Evolutionary conservation across 106 monocot species (phyloP).

Genomic region (Acanthochlamys bracteata): DNA sequence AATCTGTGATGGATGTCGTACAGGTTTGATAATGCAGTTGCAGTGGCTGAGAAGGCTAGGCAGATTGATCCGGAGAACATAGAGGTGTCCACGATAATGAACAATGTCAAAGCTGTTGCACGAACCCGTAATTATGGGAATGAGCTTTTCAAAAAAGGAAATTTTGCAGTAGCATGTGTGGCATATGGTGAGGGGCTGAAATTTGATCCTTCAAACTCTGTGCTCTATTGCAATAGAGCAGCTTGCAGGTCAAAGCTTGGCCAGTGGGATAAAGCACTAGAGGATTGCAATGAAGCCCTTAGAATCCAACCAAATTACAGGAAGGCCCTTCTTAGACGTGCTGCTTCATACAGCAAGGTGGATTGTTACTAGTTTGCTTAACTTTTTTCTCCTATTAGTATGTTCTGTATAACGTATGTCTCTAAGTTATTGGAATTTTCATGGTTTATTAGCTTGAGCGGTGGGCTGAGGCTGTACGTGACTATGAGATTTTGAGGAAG

Average conservation of each 20-base stretch:
- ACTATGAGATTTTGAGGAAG: slow-evolving; percentile 70
- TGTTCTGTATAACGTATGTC: no score
- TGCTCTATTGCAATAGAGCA: slow-evolving; percentile 69
- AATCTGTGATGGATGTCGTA: slow-evolving; percentile 6
- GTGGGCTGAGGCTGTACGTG: slow-evolving; percentile 68
- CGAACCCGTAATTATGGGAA: slow-evolving; percentile 45
- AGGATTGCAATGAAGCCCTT: slow-evolving; percentile 60
- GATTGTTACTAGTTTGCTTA: not conserved
- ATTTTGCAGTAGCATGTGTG: slow-evolving; percentile 40
- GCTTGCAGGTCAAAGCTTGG: slow-evolving; percentile 59
- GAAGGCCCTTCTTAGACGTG: slow-evolving; percentile 69
- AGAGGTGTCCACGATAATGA: slow-evolving; percentile 21
- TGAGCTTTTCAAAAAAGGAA: slow-evolving; percentile 38
- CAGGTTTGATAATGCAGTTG: slow-evolving; percentile 61
- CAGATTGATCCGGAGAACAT: slow-evolving; percentile 31
- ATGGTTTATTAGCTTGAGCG: slow-evolving; percentile 39
- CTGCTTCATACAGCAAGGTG: slow-evolving; percentile 74
- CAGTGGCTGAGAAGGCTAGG: slow-evolving; percentile 34
- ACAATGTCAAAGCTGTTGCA: slow-evolving; percentile 32
- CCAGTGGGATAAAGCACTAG: slow-evolving; percentile 50
- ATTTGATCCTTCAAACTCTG: slow-evolving; percentile 47
- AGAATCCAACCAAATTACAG: slow-evolving; percentile 44
- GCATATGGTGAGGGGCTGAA: slow-evolving; percentile 59
- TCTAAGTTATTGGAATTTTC: not conserved
- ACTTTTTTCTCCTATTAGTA: not conserved